Evolutionary conservation across 177 flowering plant genomes (phyloP).

Genomic region (Vitis hybrid): DNA sequence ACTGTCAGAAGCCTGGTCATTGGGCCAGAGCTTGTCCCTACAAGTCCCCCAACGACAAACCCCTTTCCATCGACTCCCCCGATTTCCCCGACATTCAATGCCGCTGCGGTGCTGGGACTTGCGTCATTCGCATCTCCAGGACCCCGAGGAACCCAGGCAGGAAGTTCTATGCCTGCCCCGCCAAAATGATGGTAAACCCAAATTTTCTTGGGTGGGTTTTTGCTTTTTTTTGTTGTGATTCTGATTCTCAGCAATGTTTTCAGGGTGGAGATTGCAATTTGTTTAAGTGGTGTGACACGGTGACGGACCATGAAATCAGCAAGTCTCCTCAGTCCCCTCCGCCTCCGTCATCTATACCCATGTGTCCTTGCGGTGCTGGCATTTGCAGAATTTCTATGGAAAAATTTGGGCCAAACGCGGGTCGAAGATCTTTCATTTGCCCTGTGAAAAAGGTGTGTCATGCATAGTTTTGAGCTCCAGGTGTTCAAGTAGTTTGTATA

Average conservation of each 20-base stretch:
- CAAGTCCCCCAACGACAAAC: background rate
- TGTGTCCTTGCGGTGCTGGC: conserved; percentile 27
- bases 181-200: background rate
- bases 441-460: conserved; percentile 18
- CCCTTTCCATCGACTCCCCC: background rate
- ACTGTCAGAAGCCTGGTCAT: conserved; percentile 9
- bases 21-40: conserved; percentile 9
- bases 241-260: background rate
- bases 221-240: background rate
- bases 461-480: background rate
- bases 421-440: conserved; percentile 17
- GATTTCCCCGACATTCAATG: conserved; percentile 6
- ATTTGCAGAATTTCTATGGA: background rate
- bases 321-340: background rate
- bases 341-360: background rate
- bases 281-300: conserved; percentile 20
- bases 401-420: conserved; percentile 10
- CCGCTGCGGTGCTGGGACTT: conserved; percentile 7
- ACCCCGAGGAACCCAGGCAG: conserved; percentile 7
- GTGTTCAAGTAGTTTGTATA: background rate
- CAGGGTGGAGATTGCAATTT: background rate
- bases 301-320: background rate
- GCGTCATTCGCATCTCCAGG: background rate
- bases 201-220: background rate
- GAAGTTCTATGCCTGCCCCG: conserved; percentile 17